These are phyloP conservation scores for Acanthochlamys bracteata DNA, from an alignment of 106 monocot genomes.

Conservation along the genomic window DNA sequence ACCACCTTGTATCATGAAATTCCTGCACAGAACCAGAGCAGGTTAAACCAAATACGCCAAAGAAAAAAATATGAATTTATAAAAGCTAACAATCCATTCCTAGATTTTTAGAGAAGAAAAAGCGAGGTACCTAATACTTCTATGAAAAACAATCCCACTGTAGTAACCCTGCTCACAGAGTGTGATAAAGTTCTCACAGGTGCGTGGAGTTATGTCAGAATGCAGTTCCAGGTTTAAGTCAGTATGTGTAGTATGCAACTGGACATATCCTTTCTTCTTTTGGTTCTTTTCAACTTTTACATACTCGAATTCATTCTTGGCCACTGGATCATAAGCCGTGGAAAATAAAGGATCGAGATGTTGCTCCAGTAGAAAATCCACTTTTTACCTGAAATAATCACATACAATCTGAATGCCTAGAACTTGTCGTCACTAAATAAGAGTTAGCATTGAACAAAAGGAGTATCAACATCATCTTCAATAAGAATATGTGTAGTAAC, in stretches of 20 bases:
- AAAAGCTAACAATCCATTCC: not conserved
- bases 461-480: too few species aligned
- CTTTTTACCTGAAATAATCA: slow-evolving; percentile 73
- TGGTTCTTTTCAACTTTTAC: slow-evolving; percentile 91
- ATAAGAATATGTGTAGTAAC: not conserved
- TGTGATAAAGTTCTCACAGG: slow-evolving; percentile 96
- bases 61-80: not conserved
- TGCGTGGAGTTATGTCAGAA: slow-evolving; percentile 84
- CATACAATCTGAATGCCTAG: too few species aligned
- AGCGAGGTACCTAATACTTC: slow-evolving; percentile 81
- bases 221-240: slow-evolving; percentile 91
- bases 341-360: slow-evolving; percentile 96
- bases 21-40: slow-evolving; percentile 36
- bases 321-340: slow-evolving; percentile 90
- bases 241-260: slow-evolving; percentile 92
- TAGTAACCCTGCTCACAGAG: slow-evolving; percentile 98
- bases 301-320: slow-evolving; percentile 90
- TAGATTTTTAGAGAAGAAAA: not conserved
- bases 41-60: not conserved
- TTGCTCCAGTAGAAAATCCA: slow-evolving; percentile 76
- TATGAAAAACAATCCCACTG: slow-evolving; percentile 79
- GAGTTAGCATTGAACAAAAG: not conserved
- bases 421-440: too few species aligned
- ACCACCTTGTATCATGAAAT: slow-evolving; percentile 99
- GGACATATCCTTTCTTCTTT: slow-evolving; percentile 95